Base-by-base conservation (phyloP, 2,329 filamentous ascomycete genomes). In the Curvularia eragrostidis region DNA sequence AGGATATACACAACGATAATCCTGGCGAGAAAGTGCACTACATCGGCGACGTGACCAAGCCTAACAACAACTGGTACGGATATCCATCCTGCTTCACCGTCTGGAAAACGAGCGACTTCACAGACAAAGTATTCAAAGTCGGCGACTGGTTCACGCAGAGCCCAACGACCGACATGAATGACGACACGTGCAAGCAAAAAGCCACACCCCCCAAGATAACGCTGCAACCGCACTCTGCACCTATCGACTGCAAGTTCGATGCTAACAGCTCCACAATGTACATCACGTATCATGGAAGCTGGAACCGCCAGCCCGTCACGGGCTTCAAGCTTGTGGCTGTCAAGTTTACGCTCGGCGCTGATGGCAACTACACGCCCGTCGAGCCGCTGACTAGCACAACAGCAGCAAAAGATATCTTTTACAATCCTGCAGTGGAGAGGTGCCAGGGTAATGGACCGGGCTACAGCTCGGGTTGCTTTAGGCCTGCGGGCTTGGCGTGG, bases 11-110 rank as follows among this genome's bases (percentile, higher is more conserved):
- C 69, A 72, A 84, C 50, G 81, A 89, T 67, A 91, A 91, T 69
- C 89, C 89, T 0, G 89, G 82, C 26, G 89, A 92, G 72, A 88
- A 91, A 76, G 78, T 92, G 67, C 91, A 91, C 75, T 90, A 85
- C 73, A 85, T 89, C 62, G 88, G 89, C 5, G 80, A 82, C 46
- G 81, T 82, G 1, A 56, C 66, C 15, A 69, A 64, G 50, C 67
- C 70, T 36, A 77, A 82, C 73, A 78, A 78, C 55, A 70, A 75
- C 13, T 90, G 90, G 76, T 89, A 88, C 69, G 89, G 89, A 15
- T 92, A 91, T 68, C 89, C 90, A 1, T 76, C 81, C 52, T 92
- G 89, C 77, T 89, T 88, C 67, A 81, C 88, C 0, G 79, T 88
- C 19, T 91, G 88, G 88, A 80, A 84, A 56, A 82, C 84, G 0